A percentile compares a stretch with the other conserved stretches of the same genome.
phyloP scores from a whole-genome alignment of 2,329 filamentous ascomycete genomes.

The Diplodia seriata region DNA sequence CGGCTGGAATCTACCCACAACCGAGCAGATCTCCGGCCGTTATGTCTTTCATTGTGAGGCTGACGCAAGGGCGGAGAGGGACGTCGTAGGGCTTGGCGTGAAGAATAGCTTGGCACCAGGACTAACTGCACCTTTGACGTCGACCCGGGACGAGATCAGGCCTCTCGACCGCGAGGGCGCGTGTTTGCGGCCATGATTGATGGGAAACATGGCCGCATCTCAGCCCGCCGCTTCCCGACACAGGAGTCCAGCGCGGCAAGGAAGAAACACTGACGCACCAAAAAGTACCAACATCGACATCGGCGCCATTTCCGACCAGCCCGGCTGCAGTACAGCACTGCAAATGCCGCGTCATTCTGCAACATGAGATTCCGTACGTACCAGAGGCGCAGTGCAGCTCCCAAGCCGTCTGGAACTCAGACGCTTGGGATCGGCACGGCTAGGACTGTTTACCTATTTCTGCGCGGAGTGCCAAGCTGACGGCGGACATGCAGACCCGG shows the following conservation, averaged over 20 bases:
- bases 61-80: constrained; percentile 32
- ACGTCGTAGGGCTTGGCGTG: constrained; percentile 31
- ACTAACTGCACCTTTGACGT: constrained; percentile 9
- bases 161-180: constrained; percentile 1
- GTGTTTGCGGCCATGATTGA: constrained; percentile 8
- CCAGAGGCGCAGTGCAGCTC: constrained; percentile 19
- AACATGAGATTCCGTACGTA: neutral
- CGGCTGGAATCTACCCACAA: constrained; percentile 14
- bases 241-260: constrained; percentile 11
- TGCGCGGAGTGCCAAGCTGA: constrained; percentile 22
- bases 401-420: constrained; percentile 12
- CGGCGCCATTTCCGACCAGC: constrained; percentile 19
- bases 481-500: constrained; percentile 9
- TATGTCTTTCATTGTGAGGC: constrained; percentile 32
- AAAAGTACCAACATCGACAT: constrained; percentile 9
- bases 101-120: constrained; percentile 32
- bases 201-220: neutral
- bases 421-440: constrained; percentile 7
- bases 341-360: constrained; percentile 20
- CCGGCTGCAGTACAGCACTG: constrained; percentile 3
- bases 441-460: neutral
- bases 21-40: constrained; percentile 28
- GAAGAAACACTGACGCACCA: constrained; percentile 22
- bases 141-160: constrained; percentile 5
- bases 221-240: neutral